phyloP scores from a whole-genome alignment of 805 yeast genomes.

The Saccharomycopsis sp. region DNA sequence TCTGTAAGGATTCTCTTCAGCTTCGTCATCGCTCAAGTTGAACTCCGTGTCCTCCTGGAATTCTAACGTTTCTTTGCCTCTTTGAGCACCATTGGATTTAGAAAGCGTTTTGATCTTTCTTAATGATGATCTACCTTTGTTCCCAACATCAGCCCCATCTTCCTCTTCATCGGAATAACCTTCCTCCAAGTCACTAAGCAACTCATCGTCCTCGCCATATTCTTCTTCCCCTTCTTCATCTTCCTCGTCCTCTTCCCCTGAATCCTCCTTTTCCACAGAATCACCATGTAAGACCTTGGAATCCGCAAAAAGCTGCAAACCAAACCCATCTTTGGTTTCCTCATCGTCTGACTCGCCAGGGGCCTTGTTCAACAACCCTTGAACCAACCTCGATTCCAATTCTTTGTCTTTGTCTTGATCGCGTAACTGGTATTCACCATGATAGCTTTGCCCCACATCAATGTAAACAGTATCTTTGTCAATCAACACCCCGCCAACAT shows the following conservation, averaged over 20 bases:
- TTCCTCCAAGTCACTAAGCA: conserved; percentile 34
- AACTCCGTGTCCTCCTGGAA: conserved; percentile 48
- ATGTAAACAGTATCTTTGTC: conserved; percentile 97
- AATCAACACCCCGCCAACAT: conserved; percentile 95
- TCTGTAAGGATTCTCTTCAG: conserved; percentile 26
- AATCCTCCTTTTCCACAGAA: conserved; percentile 4
- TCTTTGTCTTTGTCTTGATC: conserved; percentile 17
- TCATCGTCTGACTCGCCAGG: conserved; percentile 19
- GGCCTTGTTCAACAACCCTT: conserved; percentile 7
- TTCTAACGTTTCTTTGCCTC: conserved; percentile 31
- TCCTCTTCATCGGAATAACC: conserved; percentile 31
- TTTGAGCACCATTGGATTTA: conserved; percentile 34
- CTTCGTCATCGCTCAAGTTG: conserved; percentile 28
- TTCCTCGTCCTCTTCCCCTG: conserved; percentile 24
- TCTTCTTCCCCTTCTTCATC: conserved; percentile 31
- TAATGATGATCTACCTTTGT: conserved; percentile 28
- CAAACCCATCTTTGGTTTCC: conserved; percentile 5
- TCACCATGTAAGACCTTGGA: conserved; percentile 11
- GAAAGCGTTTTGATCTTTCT: conserved; percentile 27
- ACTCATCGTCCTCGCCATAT: conserved; percentile 36
- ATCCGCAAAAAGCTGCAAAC: conserved; percentile 17
- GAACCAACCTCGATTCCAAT: conserved; percentile 13
- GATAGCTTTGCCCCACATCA: conserved; percentile 47
- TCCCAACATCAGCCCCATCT: conserved; percentile 32
- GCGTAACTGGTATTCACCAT: conserved; percentile 22